These are phyloP conservation scores for Backusella psychrophila DNA, from an alignment of 192 early-diverging fungal species.

Conservation along the genomic window DNA sequence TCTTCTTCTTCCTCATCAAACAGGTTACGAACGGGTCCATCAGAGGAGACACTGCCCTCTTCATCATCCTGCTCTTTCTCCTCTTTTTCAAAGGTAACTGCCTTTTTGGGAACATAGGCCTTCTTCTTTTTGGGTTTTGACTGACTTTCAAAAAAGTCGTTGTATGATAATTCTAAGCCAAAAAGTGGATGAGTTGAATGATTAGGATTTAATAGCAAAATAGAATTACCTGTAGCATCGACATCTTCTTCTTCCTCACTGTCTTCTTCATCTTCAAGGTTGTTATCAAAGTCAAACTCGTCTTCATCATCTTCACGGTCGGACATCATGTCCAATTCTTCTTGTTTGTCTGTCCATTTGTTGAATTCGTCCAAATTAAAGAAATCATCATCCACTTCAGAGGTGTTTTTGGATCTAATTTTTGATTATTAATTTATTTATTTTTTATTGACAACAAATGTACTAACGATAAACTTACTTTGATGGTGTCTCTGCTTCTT, in stretches of 20 bases:
- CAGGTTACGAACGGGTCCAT: conserved; percentile 45
- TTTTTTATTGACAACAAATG: conserved; percentile 7
- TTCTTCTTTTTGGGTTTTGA: conserved; percentile 32
- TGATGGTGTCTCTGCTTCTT: conserved; percentile 29
- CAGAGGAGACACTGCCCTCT: conserved; percentile 22
- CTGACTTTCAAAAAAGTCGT: conserved; percentile 83
- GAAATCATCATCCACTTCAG: conserved; percentile 90
- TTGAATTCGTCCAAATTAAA: conserved; percentile 94
- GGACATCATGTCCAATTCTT: conserved; percentile 56
- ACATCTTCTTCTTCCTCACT: conserved; percentile 61
- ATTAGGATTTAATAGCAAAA: background rate
- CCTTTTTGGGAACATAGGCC: conserved; percentile 13
- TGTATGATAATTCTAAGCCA: conserved; percentile 71
- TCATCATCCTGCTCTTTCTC: conserved; percentile 41
- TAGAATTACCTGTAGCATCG: conserved; percentile 38
- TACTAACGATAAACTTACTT: conserved; percentile 22
- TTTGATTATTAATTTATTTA: background rate
- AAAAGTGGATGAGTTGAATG: too few species aligned
- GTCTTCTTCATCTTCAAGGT: conserved; percentile 65
- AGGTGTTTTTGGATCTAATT: conserved; percentile 35
- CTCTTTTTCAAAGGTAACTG: conserved; percentile 43
- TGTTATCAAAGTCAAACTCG: conserved; percentile 68
- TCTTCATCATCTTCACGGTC: conserved; percentile 58
- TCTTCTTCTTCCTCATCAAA: conserved; percentile 62
- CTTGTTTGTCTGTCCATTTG: conserved; percentile 65